Evolutionary conservation across 129 eudicot genomes (phyloP), one percentile per base, ranked within the genome.

Genomic region (Rutidosis leptorrhynchoides): DNA sequence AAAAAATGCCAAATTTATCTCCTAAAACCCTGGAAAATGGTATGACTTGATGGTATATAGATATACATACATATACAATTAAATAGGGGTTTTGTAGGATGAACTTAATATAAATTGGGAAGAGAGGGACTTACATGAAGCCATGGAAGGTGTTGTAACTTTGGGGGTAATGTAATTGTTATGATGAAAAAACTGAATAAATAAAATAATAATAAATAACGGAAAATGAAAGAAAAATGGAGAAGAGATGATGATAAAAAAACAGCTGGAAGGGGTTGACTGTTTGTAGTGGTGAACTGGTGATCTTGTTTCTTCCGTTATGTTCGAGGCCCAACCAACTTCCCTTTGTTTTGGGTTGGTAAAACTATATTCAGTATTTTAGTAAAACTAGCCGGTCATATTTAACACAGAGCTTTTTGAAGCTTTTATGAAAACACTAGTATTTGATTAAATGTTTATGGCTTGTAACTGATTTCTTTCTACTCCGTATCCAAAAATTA

Each of bases 101-200:
- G 33, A 16, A 23, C 14, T 46, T 30, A 22, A 20, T 62, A 3
- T 14, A 53, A n/a, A 62, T 30, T 54, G 55, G 9, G 46, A 40
- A 53, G n/a, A 32, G 73, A 42, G n/a, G 37, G 65, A 52, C 83
- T 79, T 77, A 82, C 90, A 79, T 12, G 90, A 77, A 69, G 87
- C 90, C 90, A 85, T 82, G 32, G 78, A 62, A 68, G 22, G 21
- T 27, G 48, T 60, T 58, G 56, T 29, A 25, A 26, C 17, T 5
- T n/a, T n/a, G n/a, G n/a, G 40, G 8, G 8, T 29, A 11, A 9
- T 51, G 70, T 26, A 43, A 35, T 12, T 8, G 56, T 58, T 30
- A 64, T 22, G 63, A 72, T 28, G 22, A 17, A 37, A 64, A 21
- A 26, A 48, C 1, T 49, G 21, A 49, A 49, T n/a, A 49, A 5